Conservation (phyloP, 2,329 filamentous ascomycete species). For the Chlorencoelia australis region DNA sequence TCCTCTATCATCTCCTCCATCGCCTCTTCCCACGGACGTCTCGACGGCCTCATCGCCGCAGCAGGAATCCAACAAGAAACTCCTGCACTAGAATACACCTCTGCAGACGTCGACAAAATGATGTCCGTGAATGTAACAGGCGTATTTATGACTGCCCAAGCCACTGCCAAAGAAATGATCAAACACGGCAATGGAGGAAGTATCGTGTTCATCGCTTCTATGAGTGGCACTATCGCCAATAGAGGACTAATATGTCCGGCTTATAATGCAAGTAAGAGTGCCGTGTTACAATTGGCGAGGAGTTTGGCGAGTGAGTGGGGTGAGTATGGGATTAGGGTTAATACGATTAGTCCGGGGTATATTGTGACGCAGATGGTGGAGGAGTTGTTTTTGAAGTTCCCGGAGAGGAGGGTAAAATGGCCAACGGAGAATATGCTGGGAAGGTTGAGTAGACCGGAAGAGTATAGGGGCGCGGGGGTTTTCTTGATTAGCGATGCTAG, state of each 20-base stretch:
- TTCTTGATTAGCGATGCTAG: conserved; percentile 59
- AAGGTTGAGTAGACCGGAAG: conserved; percentile 53
- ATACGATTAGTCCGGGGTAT: conserved; percentile 72
- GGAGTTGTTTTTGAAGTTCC: conserved; percentile 64
- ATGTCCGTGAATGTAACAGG: conserved; percentile 83
- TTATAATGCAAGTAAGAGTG: conserved; percentile 70
- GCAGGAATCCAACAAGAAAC: conserved; percentile 75
- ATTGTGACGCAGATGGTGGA: conserved; percentile 79
- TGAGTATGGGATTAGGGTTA: conserved; percentile 57
- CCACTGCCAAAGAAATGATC: conserved; percentile 70
- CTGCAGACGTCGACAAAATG: conserved; percentile 66
- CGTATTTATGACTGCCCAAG: conserved; percentile 75
- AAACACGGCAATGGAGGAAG: conserved; percentile 47
- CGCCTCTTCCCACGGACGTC: conserved; percentile 55
- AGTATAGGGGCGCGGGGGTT: conserved; percentile 62
- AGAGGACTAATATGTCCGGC: conserved; percentile 52
- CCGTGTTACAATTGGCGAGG: conserved; percentile 59
- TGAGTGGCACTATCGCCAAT: conserved; percentile 60
- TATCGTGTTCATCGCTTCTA: conserved; percentile 59
- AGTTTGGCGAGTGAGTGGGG: conserved; percentile 70
- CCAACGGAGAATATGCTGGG: conserved; percentile 78
- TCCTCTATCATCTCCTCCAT: conserved; percentile 60
- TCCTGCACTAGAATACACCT: conserved; percentile 69
- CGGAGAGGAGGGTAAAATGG: conserved; percentile 60
- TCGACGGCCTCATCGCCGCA: conserved; percentile 69